Evolutionary conservation across 768 basidiomycete genomes (phyloP).

Genomic region (Tylopilus rubrobrunneus): DNA sequence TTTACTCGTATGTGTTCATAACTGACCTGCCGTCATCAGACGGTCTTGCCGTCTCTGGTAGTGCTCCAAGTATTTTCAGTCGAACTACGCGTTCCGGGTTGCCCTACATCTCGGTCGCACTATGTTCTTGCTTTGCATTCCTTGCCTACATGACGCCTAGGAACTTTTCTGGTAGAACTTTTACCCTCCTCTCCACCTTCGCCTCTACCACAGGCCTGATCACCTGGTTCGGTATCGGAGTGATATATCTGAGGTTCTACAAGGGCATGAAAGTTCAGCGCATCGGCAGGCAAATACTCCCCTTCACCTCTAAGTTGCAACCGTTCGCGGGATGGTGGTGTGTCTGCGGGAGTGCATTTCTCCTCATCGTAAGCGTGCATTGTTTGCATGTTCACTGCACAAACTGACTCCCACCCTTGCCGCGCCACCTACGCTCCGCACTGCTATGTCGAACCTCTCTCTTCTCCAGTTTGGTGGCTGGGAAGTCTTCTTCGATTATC

Average conservation of each 20-base stretch:
- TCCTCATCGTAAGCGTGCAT: slow-evolving; percentile 33
- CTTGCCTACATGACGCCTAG: slow-evolving; percentile 41
- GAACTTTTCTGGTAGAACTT: slow-evolving; percentile 35
- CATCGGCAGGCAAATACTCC: slow-evolving; percentile 41
- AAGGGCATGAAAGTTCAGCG: slow-evolving; percentile 49
- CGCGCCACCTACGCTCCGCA: background rate
- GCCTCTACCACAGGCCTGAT: slow-evolving; percentile 39
- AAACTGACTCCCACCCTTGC: background rate
- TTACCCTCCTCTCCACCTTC: slow-evolving; percentile 38
- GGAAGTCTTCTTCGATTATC: too few relatives aligned
- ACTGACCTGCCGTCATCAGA: slow-evolving; percentile 34
- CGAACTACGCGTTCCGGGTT: background rate
- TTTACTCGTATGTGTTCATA: background rate
- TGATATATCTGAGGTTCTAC: slow-evolving; percentile 46
- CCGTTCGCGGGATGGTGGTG: slow-evolving; percentile 41
- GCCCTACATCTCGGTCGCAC: background rate
- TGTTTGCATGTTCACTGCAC: background rate
- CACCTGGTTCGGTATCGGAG: slow-evolving; percentile 43
- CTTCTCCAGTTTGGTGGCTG: background rate
- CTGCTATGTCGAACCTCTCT: background rate
- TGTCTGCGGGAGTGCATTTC: slow-evolving; percentile 24
- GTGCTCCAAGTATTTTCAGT: slow-evolving; percentile 40
- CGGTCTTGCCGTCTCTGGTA: slow-evolving; percentile 48
- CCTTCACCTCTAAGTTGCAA: slow-evolving; percentile 40
- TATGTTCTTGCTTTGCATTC: slow-evolving; percentile 30